These are phyloP conservation scores for Dactylonectria estremocensis DNA, from an alignment of 2,329 filamentous ascomycete species.

Conservation along the genomic window DNA sequence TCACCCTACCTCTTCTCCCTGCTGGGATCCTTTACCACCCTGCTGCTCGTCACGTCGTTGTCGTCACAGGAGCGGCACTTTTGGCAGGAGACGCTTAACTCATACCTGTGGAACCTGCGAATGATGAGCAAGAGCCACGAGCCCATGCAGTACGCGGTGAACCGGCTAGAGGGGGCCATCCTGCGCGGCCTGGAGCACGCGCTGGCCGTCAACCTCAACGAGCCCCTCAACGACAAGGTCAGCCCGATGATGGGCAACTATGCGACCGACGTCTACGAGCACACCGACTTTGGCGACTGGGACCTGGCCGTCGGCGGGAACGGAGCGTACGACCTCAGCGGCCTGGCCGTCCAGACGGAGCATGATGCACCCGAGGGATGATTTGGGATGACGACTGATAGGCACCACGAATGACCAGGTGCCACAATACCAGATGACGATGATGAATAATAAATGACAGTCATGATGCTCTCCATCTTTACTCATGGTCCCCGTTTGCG, in stretches of 20 bases:
- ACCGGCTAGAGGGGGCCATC: conserved; percentile 56
- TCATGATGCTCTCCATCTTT: conserved; percentile 11
- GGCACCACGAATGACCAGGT: too few relatives aligned
- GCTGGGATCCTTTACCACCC: conserved; percentile 57
- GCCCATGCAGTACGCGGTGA: conserved; percentile 56
- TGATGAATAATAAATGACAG: conserved; percentile 11
- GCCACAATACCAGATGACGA: background rate
- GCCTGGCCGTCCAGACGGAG: conserved; percentile 44
- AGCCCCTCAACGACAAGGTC: conserved; percentile 50
- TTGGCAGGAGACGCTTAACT: conserved; percentile 54
- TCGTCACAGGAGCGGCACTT: conserved; percentile 51
- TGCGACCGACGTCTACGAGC: conserved; percentile 48
- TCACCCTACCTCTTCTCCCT: conserved; percentile 58
- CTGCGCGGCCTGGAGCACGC: conserved; percentile 56
- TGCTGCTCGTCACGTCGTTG: conserved; percentile 54
- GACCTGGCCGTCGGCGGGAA: conserved; percentile 48
- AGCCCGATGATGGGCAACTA: conserved; percentile 49
- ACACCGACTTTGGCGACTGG: conserved; percentile 54
- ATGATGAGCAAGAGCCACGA: conserved; percentile 56
- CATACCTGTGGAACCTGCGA: conserved; percentile 53
- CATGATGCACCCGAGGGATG: conserved; percentile 44
- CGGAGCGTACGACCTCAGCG: conserved; percentile 51
- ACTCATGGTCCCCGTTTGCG: conserved; percentile 40
- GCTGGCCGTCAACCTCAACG: conserved; percentile 53
- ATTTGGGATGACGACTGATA: conserved; percentile 36